phyloP scores from a whole-genome alignment of 441 rosid genomes.

The Eruca vesicaria region DNA sequence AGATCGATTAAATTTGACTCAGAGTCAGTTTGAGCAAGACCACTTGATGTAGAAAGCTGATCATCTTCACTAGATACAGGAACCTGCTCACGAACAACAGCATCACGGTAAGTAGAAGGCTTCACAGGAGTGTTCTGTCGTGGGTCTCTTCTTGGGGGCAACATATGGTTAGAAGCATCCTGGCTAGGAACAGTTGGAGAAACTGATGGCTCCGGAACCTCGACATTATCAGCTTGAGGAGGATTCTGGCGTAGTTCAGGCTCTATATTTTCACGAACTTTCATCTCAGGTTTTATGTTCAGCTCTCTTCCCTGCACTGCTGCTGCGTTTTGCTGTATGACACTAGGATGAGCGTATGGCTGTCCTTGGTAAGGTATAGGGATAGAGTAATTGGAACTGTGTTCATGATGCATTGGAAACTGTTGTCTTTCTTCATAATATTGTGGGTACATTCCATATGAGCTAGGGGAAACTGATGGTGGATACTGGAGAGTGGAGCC shows the following conservation, averaged over 20 bases:
- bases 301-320: constrained; percentile 42
- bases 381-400: constrained; percentile 35
- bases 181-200: constrained; percentile 38
- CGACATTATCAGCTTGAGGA: constrained; percentile 37
- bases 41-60: constrained; percentile 46
- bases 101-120: constrained; percentile 45
- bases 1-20: constrained; percentile 56
- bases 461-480: constrained; percentile 39
- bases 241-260: constrained; percentile 36
- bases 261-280: constrained; percentile 41
- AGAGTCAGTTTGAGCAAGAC: constrained; percentile 47
- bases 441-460: constrained; percentile 54
- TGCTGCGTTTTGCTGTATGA: constrained; percentile 46
- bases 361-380: constrained; percentile 44
- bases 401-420: constrained; percentile 43
- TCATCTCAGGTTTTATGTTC: constrained; percentile 42
- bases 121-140: constrained; percentile 44
- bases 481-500: constrained; percentile 28
- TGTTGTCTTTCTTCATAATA: constrained; percentile 47
- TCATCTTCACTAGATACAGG: constrained; percentile 46
- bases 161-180: constrained; percentile 30
- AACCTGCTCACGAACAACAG: constrained; percentile 40
- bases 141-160: constrained; percentile 45
- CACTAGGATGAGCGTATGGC: constrained; percentile 42
- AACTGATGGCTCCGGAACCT: constrained; percentile 43